These are phyloP conservation scores for Scheffersomyces titani DNA, from an alignment of 1,139 yeast species.

Conservation along the genomic window DNA sequence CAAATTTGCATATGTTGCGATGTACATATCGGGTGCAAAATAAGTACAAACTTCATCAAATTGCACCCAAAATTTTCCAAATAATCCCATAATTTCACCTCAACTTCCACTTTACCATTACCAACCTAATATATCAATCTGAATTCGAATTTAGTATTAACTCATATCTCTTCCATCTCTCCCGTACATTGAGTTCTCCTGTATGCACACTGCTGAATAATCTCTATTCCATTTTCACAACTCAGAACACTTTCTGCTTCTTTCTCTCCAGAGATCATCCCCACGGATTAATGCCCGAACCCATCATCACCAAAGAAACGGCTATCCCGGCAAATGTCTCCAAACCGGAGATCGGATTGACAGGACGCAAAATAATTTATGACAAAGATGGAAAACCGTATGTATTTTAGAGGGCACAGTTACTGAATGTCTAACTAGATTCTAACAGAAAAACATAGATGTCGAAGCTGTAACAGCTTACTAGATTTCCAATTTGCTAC, in stretches of 20 bases:
- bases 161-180: neutral
- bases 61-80: neutral
- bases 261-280: neutral
- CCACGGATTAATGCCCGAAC: slow-evolving; percentile 5
- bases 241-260: neutral
- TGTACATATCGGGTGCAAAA: neutral
- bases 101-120: too few species aligned
- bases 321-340: neutral
- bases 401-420: slow-evolving; percentile 24
- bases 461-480: slow-evolving; percentile 82
- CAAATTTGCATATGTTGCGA: neutral
- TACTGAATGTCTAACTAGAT: too few species aligned
- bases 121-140: neutral
- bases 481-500: slow-evolving; percentile 72
- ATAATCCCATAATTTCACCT: neutral
- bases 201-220: neutral
- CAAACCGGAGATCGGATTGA: slow-evolving; percentile 49
- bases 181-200: neutral
- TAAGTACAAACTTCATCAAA: neutral
- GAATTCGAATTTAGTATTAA: neutral
- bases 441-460: slow-evolving; percentile 34
- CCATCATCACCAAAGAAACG: neutral
- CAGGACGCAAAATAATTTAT: slow-evolving; percentile 72
- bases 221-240: neutral
- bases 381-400: slow-evolving; percentile 93